A percentile compares a stretch with the other conserved stretches of the same genome.
Evolutionary conservation across 768 basidiomycete genomes (phyloP).

Genomic region (Naematelia encephala): DNA sequence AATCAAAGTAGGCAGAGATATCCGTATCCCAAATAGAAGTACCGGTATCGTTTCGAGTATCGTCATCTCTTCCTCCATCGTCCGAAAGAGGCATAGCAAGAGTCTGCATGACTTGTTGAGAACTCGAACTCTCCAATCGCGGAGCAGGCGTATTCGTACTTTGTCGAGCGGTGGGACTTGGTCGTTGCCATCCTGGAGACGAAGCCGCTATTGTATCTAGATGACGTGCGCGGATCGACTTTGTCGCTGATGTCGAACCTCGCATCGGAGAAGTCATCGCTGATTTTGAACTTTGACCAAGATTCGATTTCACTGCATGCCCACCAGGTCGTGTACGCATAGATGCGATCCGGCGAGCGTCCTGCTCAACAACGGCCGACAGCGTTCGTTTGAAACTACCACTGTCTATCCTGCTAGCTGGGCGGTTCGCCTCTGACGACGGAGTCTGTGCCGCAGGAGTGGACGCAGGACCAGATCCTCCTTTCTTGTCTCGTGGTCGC

Average conservation of each 20-base stretch:
- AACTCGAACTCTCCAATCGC: background rate
- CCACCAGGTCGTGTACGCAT: slow-evolving; percentile 13
- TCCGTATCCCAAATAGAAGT: slow-evolving; percentile 33
- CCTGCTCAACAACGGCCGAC: slow-evolving; percentile 38
- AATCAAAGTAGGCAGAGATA: slow-evolving; percentile 39
- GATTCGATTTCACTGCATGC: slow-evolving; percentile 13
- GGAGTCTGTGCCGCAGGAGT: slow-evolving; percentile 7
- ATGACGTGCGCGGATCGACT: background rate
- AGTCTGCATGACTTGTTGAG: slow-evolving; percentile 13
- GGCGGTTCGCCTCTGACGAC: slow-evolving; percentile 18
- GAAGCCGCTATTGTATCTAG: background rate
- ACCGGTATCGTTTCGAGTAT: slow-evolving; percentile 1
- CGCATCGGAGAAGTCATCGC: slow-evolving; percentile 23
- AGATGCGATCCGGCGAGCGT: slow-evolving; percentile 35
- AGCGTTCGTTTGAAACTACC: slow-evolving; percentile 47
- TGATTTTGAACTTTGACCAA: slow-evolving; percentile 20
- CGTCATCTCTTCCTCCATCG: slow-evolving; percentile 16
- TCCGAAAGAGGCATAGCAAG: slow-evolving; percentile 39
- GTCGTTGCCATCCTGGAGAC: background rate
- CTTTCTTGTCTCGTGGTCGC: slow-evolving; percentile 8
- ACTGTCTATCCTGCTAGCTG: slow-evolving; percentile 13
- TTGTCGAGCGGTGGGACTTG: slow-evolving; percentile 6
- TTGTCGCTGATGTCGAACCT: slow-evolving; percentile 18
- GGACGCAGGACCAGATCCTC: slow-evolving; percentile 3
- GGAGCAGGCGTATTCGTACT: background rate